Base-by-base conservation (phyloP, 192 early-diverging fungal genomes). In the Linnemannia exigua region DNA sequence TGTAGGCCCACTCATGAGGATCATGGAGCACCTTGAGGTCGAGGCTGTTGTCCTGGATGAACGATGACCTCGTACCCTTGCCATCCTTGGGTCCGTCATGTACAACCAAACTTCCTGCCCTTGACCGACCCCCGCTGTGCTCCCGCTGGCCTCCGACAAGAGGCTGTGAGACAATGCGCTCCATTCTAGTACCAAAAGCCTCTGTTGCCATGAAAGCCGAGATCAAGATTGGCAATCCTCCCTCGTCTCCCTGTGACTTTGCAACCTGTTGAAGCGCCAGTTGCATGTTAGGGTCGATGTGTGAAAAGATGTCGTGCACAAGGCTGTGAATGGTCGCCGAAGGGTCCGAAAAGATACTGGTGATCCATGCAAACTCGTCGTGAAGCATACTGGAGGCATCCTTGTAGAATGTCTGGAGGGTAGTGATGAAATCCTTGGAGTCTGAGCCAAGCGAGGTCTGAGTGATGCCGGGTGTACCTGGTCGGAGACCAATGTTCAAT, bases 351-450 rank as follows among this genome's bases (percentile, higher is more conserved):
- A 94, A 93, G 37, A 94, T 84, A 36, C 87, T 90, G 5, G 89
- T 84, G 47, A 89, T 89, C 92, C 93, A 93, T 5, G 89, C 79
- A 72, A 91, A 88, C 69, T 94, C 93, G 66, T 94, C 91, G 47
- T 87, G 90, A 11, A 94, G 47, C 61, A 91, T 70, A 28, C 81
- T 75, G 61, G 90, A 88, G 7, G 88, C 84, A 81, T 91, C 90
- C 20, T 91, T 90, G 75, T 90, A 92, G 75, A 94, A 94, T 12
- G 74, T 73, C 19, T 85, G 80, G 12, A 93, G 76, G 50, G 87
- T 82, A 25, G 68, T 70, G 48, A 85, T 69, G 77, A 89, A 87
- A 71, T 82, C 77, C 77, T 74, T 76, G 19, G 76, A 77, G 74
- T 72, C 75, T 71, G 47, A 54, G 31, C 44, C 41, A 14, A n/a